These are phyloP conservation scores for Phaffia australis DNA, from an alignment of 768 basidiomycete species.

Conservation along the genomic window DNA sequence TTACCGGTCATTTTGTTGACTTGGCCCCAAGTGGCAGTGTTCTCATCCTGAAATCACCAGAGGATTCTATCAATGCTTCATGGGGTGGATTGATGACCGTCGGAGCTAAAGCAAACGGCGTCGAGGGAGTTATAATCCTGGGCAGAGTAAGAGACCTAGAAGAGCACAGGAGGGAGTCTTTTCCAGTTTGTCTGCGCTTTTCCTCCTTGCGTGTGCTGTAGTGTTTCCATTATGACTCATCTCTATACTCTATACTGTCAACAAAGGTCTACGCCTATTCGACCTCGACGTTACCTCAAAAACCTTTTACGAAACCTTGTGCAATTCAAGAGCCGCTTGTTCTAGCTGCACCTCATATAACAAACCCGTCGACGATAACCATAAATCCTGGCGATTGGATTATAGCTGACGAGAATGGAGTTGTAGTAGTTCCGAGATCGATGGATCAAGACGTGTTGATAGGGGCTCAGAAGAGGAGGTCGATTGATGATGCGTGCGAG, in stretches of 20 bases:
- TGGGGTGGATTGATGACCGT: slow-evolving; percentile 21
- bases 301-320: slow-evolving; percentile 15
- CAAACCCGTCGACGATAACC: neutral
- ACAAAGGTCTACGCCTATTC: slow-evolving; percentile 10
- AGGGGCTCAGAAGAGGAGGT: slow-evolving; percentile 1
- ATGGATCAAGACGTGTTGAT: neutral
- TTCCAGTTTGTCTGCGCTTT: slow-evolving; percentile 10
- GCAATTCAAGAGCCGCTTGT: slow-evolving; percentile 8
- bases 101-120: slow-evolving; percentile 2
- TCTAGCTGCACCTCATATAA: slow-evolving; percentile 4
- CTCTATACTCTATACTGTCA: neutral
- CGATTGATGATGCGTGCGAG: slow-evolving; percentile 9
- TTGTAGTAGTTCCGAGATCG: slow-evolving; percentile 4
- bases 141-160: slow-evolving; percentile 18
- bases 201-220: neutral
- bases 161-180: slow-evolving; percentile 12
- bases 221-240: neutral
- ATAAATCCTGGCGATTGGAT: slow-evolving; percentile 8
- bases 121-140: slow-evolving; percentile 17
- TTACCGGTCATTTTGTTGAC: slow-evolving; percentile 17
- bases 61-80: neutral
- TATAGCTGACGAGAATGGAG: slow-evolving; percentile 12
- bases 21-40: slow-evolving; percentile 6
- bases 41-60: slow-evolving; percentile 3
- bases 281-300: slow-evolving; percentile 11